Conservation (phyloP, 176 grass and related monocot genomes). For the Bromus sterilis region DNA sequence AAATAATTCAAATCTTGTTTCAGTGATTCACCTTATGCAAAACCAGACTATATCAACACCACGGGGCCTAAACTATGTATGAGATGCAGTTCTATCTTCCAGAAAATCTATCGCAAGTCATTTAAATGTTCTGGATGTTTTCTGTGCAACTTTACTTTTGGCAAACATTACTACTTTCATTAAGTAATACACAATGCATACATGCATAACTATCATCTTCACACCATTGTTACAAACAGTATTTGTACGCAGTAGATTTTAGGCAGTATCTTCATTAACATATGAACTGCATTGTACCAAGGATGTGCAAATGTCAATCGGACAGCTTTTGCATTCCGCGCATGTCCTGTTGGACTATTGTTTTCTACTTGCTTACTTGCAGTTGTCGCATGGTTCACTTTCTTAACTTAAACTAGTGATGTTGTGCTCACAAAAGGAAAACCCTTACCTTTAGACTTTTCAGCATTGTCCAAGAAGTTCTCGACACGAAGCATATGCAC, state of each 20-base stretch:
- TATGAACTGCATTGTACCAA: background rate
- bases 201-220: background rate
- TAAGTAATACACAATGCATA: background rate
- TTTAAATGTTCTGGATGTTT: background rate
- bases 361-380: background rate
- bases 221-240: background rate
- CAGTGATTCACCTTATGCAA: background rate
- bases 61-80: background rate
- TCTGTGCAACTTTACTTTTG: background rate
- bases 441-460: constrained; percentile 56
- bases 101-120: background rate
- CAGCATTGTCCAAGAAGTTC: constrained; percentile 67
- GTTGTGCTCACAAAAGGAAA: background rate
- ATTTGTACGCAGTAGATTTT: background rate
- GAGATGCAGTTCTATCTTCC: background rate
- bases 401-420: background rate
- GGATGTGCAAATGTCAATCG: background rate
- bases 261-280: background rate
- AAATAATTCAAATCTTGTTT: background rate
- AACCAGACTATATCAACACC: background rate
- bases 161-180: background rate
- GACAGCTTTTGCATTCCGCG: background rate
- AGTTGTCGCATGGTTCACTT: background rate
- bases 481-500: constrained; percentile 83
- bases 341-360: background rate